Conservation (phyloP, 768 basidiomycete species). For the Mrakia frigida region DNA sequence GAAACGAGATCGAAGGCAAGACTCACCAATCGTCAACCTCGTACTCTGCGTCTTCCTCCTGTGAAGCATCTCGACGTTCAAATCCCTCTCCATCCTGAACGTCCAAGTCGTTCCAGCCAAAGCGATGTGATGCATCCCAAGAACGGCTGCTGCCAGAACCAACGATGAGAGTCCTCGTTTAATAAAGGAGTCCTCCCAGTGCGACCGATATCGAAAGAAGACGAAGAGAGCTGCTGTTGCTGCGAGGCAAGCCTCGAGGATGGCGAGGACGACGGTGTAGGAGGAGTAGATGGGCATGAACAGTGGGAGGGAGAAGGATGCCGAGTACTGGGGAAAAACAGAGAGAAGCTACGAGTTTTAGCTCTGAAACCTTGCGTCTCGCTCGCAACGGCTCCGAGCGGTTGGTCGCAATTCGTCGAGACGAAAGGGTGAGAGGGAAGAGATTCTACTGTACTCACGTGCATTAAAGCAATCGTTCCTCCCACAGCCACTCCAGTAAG, state of each 20-base stretch:
- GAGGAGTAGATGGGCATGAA: constrained; percentile 39
- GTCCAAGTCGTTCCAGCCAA: constrained; percentile 43
- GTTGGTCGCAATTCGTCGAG: no score
- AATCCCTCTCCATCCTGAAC: constrained; percentile 23
- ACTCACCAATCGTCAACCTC: constrained; percentile 41
- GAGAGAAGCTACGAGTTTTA: background rate
- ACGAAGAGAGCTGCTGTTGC: constrained; percentile 42
- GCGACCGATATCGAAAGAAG: constrained; percentile 44
- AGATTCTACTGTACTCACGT: constrained; percentile 9
- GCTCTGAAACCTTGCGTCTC: no score
- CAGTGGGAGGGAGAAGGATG: constrained; percentile 41
- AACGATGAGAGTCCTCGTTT: constrained; percentile 36
- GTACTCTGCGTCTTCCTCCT: constrained; percentile 37
- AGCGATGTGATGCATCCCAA: constrained; percentile 46
- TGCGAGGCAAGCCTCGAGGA: constrained; percentile 43
- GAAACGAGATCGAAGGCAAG: background rate
- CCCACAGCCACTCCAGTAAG: constrained; percentile 42
- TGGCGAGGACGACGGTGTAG: constrained; percentile 43
- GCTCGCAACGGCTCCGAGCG: constrained; percentile 34
- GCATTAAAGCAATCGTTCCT: constrained; percentile 36
- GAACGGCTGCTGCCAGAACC: constrained; percentile 37
- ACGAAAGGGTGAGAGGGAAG: no score
- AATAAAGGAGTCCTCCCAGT: constrained; percentile 44
- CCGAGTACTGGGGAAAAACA: constrained; percentile 40
- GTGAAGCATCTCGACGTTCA: constrained; percentile 32